These are phyloP conservation scores for Cotoneaster glaucophyllus DNA, from an alignment of 306 rosid genomes.

Conservation along the genomic window DNA sequence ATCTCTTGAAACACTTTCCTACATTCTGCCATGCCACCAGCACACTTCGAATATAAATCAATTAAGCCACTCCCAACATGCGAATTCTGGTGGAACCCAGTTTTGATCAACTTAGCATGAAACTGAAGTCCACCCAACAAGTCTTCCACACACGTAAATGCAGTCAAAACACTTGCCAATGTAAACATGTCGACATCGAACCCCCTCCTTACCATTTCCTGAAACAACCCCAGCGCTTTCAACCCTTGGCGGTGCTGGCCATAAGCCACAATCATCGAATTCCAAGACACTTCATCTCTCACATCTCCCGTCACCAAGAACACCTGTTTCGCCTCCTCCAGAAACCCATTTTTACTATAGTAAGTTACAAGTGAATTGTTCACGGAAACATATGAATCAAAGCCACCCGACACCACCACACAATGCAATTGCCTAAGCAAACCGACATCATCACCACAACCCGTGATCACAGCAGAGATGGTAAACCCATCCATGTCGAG, in stretches of 20 bases:
- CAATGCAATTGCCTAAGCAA: constrained; percentile 51
- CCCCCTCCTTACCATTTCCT: constrained; percentile 52
- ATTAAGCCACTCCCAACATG: constrained; percentile 81
- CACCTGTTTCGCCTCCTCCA: constrained; percentile 34
- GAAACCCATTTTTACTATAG: constrained; percentile 46
- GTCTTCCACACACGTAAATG: constrained; percentile 57
- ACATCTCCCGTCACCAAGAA: constrained; percentile 43
- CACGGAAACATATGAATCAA: constrained; percentile 54
- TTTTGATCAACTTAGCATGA: constrained; percentile 70
- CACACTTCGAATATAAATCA: constrained; percentile 76
- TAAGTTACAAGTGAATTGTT: constrained; percentile 45
- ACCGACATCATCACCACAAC: constrained; percentile 30
- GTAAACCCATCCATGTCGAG: constrained; percentile 63
- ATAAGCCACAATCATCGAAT: constrained; percentile 59
- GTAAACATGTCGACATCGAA: constrained; percentile 67
- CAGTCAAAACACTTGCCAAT: constrained; percentile 78
- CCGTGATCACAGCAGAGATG: constrained; percentile 38
- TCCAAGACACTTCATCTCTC: constrained; percentile 80
- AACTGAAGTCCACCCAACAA: constrained; percentile 67
- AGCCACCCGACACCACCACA: constrained; percentile 36
- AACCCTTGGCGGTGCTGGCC: constrained; percentile 63
- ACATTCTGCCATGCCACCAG: constrained; percentile 54
- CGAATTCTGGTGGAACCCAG: constrained; percentile 67
- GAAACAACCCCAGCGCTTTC: constrained; percentile 52
- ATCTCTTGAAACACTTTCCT: constrained; percentile 67